Conservation (phyloP, 306 rosid species). For the Sphenostylis stenocarpa region DNA sequence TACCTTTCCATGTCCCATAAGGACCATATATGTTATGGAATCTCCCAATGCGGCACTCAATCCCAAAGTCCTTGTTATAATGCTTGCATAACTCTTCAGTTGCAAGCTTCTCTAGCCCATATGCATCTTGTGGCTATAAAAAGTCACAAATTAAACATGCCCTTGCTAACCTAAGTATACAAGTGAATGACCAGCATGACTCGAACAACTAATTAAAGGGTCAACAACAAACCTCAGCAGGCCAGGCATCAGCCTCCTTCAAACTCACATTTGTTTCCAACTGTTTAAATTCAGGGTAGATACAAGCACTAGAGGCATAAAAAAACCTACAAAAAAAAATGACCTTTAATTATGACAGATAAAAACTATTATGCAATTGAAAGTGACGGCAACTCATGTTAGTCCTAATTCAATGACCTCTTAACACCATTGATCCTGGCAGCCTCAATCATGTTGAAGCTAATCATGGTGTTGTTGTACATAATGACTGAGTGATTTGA, state of each 20-base stretch:
- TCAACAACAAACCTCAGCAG: conserved; percentile 82
- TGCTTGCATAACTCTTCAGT: conserved; percentile 99
- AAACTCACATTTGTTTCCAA: conserved; percentile 94
- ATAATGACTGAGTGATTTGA: conserved; percentile 97
- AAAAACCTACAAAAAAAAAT: conserved; percentile 56
- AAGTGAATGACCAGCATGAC: conserved; percentile 11
- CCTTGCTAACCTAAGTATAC: neutral
- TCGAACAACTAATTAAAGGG: conserved; percentile 9
- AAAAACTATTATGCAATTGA: neutral
- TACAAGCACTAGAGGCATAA: conserved; percentile 99
- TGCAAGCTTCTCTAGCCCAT: conserved; percentile 98
- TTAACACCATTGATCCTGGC: conserved; percentile 81
- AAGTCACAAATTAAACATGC: conserved; percentile 15
- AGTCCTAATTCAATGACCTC: conserved; percentile 36
- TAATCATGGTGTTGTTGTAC: conserved; percentile 97
- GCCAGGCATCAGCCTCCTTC: conserved; percentile 99
- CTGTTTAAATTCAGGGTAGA: conserved; percentile 96
- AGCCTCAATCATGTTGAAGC: conserved; percentile 97
- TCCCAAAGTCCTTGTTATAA: conserved; percentile 90
- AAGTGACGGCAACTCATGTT: neutral
- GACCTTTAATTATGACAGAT: neutral
- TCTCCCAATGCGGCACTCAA: conserved; percentile 94
- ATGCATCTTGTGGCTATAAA: conserved; percentile 98
- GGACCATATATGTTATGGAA: conserved; percentile 99
- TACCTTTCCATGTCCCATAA: conserved; percentile 98